phyloP scores from a whole-genome alignment of 352 stramenopile species.

The Phytophthora ramorum region DNA sequence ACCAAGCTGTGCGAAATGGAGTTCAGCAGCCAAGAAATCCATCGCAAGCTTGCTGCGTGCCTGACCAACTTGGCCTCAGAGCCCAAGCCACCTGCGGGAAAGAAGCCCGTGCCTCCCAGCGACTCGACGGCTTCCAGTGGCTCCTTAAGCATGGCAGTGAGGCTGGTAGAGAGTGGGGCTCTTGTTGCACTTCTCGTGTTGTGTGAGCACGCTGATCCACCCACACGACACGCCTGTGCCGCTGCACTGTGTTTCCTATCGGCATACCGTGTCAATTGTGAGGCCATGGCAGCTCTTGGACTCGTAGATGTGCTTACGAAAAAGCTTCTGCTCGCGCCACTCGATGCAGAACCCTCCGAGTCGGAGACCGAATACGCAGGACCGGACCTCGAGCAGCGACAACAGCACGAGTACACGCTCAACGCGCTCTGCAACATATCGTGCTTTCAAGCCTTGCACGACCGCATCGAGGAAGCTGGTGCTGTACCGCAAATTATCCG shows the following conservation, averaged over 20 bases:
- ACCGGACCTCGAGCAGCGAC: conserved; percentile 56
- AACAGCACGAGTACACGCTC: conserved; percentile 76
- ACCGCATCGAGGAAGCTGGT: conserved; percentile 71
- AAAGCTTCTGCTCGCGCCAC: conserved; percentile 45
- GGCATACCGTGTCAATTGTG: conserved; percentile 69
- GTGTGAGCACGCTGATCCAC: conserved; percentile 72
- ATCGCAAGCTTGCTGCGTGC: conserved; percentile 73
- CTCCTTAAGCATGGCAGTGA: conserved; percentile 26
- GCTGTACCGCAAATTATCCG: conserved; percentile 59
- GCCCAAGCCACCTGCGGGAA: conserved; percentile 42
- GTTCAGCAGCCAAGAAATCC: conserved; percentile 84
- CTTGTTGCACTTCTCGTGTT: conserved; percentile 75
- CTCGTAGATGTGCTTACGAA: conserved; percentile 76
- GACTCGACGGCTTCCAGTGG: conserved; percentile 7
- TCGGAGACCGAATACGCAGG: conserved; percentile 24
- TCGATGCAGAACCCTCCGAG: conserved; percentile 12
- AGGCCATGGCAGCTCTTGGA: conserved; percentile 71
- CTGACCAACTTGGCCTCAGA: conserved; percentile 79
- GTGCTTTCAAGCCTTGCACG: conserved; percentile 61
- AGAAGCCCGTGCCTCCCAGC: conserved; percentile 8
- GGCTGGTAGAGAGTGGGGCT: conserved; percentile 71
- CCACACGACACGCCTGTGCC: conserved; percentile 74
- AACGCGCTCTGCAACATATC: conserved; percentile 87
- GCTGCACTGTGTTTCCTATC: conserved; percentile 81
- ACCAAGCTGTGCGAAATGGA: conserved; percentile 88